Percentiles rank a stretch among this genome's conserved stretches.
Conservation (phyloP, 768 basidiomycete genomes). For the Leccinum rimulosum region DNA sequence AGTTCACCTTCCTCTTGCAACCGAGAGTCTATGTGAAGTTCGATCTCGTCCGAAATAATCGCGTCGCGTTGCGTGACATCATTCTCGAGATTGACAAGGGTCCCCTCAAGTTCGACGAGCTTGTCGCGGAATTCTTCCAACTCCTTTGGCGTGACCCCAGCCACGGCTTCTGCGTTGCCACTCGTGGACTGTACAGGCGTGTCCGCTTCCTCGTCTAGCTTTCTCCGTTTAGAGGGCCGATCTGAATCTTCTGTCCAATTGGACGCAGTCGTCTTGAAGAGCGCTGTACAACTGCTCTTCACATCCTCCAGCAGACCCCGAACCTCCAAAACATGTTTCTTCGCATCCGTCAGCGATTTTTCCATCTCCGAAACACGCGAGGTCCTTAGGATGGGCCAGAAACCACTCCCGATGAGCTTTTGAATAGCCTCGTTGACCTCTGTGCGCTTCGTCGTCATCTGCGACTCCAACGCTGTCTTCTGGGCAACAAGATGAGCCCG, state of each 20-base stretch:
- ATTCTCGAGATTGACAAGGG: conserved; percentile 36
- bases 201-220: conserved; percentile 12
- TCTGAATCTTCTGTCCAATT: conserved; percentile 17
- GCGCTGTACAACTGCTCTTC: conserved; percentile 19
- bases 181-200: not conserved
- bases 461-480: conserved; percentile 22
- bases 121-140: conserved; percentile 29
- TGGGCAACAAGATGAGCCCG: conserved; percentile 24
- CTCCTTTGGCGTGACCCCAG: conserved; percentile 13
- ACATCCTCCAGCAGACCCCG: conserved; percentile 23
- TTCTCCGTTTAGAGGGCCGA: conserved; percentile 30
- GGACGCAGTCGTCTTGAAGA: conserved; percentile 19
- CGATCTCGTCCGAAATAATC: conserved; percentile 29
- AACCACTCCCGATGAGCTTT: conserved; percentile 34
- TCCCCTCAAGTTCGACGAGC: conserved; percentile 27
- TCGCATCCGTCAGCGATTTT: conserved; percentile 21
- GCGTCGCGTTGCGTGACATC: conserved; percentile 35
- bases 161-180: not conserved
- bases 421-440: conserved; percentile 31
- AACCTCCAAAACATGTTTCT: conserved; percentile 33
- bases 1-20: conserved; percentile 27
- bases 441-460: conserved; percentile 30
- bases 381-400: conserved; percentile 39
- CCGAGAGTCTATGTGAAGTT: conserved; percentile 29
- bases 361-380: conserved; percentile 27